A percentile compares a stretch with the other conserved stretches of the same genome.
Evolutionary conservation across 169 alveolate genomes (phyloP).

Genomic region (Plasmodium blacklocki): DNA sequence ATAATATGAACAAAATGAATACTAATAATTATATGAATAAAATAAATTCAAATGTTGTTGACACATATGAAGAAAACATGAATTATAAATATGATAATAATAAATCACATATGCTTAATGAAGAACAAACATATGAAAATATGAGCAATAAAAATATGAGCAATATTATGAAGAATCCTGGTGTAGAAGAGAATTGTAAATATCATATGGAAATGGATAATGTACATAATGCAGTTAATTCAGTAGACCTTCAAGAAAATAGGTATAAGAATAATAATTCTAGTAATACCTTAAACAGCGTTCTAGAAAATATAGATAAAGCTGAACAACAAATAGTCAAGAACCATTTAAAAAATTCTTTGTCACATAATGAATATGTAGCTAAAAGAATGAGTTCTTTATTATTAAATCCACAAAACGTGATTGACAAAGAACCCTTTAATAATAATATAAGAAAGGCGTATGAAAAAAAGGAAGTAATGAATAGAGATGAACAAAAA

Average conservation of each 20-base stretch:
- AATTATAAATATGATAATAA: constrained; percentile 33
- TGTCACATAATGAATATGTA: constrained; percentile 41
- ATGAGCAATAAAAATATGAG: constrained; percentile 8
- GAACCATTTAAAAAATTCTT: constrained; percentile 62
- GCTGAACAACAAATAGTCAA: constrained; percentile 71
- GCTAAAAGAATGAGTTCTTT: constrained; percentile 69
- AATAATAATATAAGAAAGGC: constrained; percentile 16
- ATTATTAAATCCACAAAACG: constrained; percentile 17
- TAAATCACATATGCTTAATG: constrained; percentile 19
- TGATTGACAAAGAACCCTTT: constrained; percentile 11
- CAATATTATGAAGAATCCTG: too few species aligned
- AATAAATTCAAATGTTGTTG: constrained; percentile 5
- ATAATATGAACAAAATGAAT: constrained; percentile 1
- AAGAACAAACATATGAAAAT: constrained; percentile 13
- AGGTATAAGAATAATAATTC: constrained; percentile 1
- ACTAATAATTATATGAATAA: constrained; percentile 9
- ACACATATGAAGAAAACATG: neutral
- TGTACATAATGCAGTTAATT: neutral
- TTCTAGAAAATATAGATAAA: constrained; percentile 61
- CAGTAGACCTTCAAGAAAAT: neutral
- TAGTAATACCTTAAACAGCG: constrained; percentile 8
- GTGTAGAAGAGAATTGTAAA: too few species aligned
- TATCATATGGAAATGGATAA: too few species aligned
- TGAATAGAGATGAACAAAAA: constrained; percentile 10
- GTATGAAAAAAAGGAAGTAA: constrained; percentile 14